These are phyloP conservation scores for Colletotrichum scovillei DNA, from an alignment of 2,329 filamentous ascomycete genomes.

Conservation along the genomic window DNA sequence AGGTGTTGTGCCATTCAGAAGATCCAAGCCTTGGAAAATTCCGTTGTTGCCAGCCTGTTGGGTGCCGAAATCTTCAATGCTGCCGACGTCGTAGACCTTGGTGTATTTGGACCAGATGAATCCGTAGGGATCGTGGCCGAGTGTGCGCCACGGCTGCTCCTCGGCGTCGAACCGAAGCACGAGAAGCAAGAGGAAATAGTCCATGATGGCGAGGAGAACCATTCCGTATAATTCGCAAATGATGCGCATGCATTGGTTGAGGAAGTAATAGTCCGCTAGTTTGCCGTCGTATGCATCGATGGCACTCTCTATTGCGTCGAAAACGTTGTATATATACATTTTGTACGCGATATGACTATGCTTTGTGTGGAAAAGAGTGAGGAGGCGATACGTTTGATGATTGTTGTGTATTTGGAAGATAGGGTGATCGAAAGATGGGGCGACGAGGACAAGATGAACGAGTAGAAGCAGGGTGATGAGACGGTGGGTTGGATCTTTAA, in stretches of 20 bases:
- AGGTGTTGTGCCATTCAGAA: background rate
- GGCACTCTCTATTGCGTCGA: background rate
- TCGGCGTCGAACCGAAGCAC: background rate
- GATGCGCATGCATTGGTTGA: background rate
- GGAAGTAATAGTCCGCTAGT: background rate
- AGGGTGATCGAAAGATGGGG: background rate
- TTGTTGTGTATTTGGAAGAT: background rate
- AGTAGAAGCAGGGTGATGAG: no score
- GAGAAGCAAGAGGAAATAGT: background rate
- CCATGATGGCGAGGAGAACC: background rate
- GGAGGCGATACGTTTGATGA: background rate
- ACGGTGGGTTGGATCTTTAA: no score
- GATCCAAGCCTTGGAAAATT: background rate
- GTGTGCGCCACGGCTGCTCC: background rate
- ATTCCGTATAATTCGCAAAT: background rate
- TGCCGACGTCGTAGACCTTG: background rate
- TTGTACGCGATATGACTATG: background rate
- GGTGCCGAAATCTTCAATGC: background rate
- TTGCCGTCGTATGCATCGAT: background rate
- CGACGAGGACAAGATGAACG: no score
- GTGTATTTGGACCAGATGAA: background rate
- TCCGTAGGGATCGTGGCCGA: background rate
- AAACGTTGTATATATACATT: background rate
- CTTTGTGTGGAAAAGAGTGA: no score
- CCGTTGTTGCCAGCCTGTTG: background rate